Base-by-base conservation (phyloP, 1,284 basidiomycete species). In the Golubevia pallescens region DNA sequence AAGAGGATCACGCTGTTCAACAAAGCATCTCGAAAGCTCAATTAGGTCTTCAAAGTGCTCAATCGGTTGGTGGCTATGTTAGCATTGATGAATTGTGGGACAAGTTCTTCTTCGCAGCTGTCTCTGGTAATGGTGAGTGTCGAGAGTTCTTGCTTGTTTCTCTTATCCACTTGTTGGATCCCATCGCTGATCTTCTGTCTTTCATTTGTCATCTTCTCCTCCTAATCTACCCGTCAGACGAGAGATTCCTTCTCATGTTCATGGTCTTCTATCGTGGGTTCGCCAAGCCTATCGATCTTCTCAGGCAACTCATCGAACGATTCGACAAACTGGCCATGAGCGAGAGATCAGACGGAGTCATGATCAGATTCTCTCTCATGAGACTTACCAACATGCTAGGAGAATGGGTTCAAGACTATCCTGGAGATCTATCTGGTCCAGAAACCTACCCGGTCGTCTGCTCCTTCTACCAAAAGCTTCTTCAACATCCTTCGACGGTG, bases 221-320 rank as follows among this genome's bases (percentile, higher is more conserved):
- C 38, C 1, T 57, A 3, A 32, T n/a, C 21, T n/a, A n/a, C n/a
- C n/a, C n/a, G n/a, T 5, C 58, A 65, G 63, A 65, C 54, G 56
- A 56, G 21, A 19, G 34, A 19, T 81, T 81, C 61, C 68, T 76
- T 34, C 64, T 67, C 53, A 79, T 74, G 67, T 80, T 79, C 57
- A 76, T 79, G 79, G 70, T 78, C 54, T 81, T 81, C 63, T 81
- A 68, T 65, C 71, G 79, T 19, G 79, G 75, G 4, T 81, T 81
- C 58, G 75, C 75, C 3, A 68, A 68, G 20, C 78, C 78, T 2
- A 67, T 75, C 58, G 77, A 81, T 24, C 62, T 81, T 59, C 68
- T 81, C 2, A 28, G 59, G 23, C 77, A 81, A 63, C 66, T 79
- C 56, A 65, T 73, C 32, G 52, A 65, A 7, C 72, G 78, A 20